Conservation (phyloP, 805 yeast species). For the Wickerhamiella bombiphila region DNA sequence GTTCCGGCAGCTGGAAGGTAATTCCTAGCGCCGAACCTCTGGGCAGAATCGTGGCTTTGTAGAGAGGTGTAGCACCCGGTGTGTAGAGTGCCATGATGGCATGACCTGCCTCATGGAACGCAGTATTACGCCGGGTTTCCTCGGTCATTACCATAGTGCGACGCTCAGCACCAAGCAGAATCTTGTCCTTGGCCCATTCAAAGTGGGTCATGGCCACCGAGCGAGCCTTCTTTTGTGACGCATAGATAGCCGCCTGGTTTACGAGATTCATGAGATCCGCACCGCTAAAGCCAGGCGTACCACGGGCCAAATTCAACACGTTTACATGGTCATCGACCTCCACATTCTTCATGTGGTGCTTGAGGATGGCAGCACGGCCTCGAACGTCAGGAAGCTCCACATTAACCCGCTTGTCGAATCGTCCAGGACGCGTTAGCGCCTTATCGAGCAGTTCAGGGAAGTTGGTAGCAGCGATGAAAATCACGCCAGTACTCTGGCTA, state of each 20-base stretch:
- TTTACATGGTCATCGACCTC: constrained; percentile 78
- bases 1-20: constrained; percentile 94
- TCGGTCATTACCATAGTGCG: constrained; percentile 96
- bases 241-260: constrained; percentile 95
- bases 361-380: constrained; percentile 85
- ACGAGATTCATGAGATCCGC: constrained; percentile 93
- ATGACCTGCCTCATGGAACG: constrained; percentile 98
- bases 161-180: constrained; percentile 94
- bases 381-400: constrained; percentile 97
- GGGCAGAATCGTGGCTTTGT: constrained; percentile 93
- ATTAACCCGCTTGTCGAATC: constrained; percentile 89
- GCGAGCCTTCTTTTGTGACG: constrained; percentile 82
- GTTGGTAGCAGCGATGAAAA: constrained; percentile 95
- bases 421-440: constrained; percentile 95
- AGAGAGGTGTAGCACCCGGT: constrained; percentile 84
- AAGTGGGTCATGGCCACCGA: constrained; percentile 82
- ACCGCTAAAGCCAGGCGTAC: constrained; percentile 97
- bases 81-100: constrained; percentile 96
- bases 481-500: constrained; percentile 82
- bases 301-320: constrained; percentile 81
- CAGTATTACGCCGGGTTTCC: constrained; percentile 84
- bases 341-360: constrained; percentile 82
- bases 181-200: constrained; percentile 99
- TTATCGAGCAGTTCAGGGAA: constrained; percentile 95
- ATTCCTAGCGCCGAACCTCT: constrained; percentile 94